A percentile compares a stretch with the other conserved stretches of the same genome.
Evolutionary conservation across 176 grass and related monocot species (phyloP).

Genomic region (Oryza longistaminata): DNA sequence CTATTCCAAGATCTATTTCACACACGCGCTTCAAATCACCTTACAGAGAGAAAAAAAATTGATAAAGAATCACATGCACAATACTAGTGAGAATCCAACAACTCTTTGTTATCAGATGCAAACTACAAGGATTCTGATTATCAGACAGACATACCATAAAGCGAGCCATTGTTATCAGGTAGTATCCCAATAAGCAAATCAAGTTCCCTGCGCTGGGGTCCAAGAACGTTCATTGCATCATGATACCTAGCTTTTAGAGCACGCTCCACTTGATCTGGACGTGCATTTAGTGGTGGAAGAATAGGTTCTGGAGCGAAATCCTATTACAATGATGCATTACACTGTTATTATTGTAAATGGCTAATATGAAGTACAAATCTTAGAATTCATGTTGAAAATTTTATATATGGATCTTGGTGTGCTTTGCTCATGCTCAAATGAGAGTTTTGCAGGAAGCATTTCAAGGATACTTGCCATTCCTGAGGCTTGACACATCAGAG

Average conservation of each 20-base stretch:
- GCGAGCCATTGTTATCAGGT: slow-evolving; percentile 64
- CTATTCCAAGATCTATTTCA: slow-evolving; percentile 67
- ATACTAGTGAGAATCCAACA: slow-evolving; percentile 2
- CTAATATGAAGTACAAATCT: neutral
- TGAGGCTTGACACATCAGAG: slow-evolving; percentile 63
- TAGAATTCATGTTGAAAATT: slow-evolving; percentile 1
- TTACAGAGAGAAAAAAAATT: slow-evolving; percentile 16
- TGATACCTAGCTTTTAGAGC: slow-evolving; percentile 39
- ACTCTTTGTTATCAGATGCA: neutral
- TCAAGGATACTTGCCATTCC: slow-evolving; percentile 50
- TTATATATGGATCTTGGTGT: slow-evolving; percentile 15
- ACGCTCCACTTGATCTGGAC: slow-evolving; percentile 46
- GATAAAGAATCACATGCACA: neutral
- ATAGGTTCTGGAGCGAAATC: slow-evolving; percentile 51
- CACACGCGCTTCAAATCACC: slow-evolving; percentile 71
- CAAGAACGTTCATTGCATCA: slow-evolving; percentile 44
- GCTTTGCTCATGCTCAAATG: neutral
- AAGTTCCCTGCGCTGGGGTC: slow-evolving; percentile 44
- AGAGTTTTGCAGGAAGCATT: slow-evolving; percentile 2
- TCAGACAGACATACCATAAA: slow-evolving; percentile 48
- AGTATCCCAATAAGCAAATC: slow-evolving; percentile 64
- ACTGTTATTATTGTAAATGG: neutral
- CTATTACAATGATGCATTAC: slow-evolving; percentile 23
- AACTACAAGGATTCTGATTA: neutral
- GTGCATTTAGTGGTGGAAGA: slow-evolving; percentile 42